Evolutionary conservation across 2,329 filamentous ascomycete species (phyloP), one percentile per base, ranked within the genome.

Genomic region (Sporothrix inflata): DNA sequence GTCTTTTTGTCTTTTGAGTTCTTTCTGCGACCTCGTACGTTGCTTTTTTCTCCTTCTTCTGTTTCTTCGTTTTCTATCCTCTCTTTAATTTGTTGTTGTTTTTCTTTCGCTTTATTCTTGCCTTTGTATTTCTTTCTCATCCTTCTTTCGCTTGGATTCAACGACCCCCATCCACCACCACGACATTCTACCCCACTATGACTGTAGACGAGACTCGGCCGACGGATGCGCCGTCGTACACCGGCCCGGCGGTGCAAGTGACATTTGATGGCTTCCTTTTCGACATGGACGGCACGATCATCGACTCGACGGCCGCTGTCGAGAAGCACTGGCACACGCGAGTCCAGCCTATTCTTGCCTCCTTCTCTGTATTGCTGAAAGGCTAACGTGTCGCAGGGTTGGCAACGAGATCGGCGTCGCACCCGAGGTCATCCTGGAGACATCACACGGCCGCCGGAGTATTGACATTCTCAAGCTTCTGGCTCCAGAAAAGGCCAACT

Each of bases 401-500:
- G 94, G 92, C 67, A 86, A 88, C 11, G 93, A 97, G 79, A 91
- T 98, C 77, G 93, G 93, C 30, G 91, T 98, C 27, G 89, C 93
- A 75, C 92, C 93, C n/a, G 86, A 91, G 65, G 88, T 91, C 61
- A 98, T 99, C 77, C 87, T 98, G 34, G 88, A 93, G 77, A 97
- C 94, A 11, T 97, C 94, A 5, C 96, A 99, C 82, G 96, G 96
- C 74, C 89, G 95, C 73, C 86, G 96, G 73, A 94, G 90, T 76
- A 97, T 98, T 78, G 96, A 99, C 77, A 90, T 92, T 2, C 86
- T 99, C 73, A 88, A 88, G 79, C 84, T 94, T 38, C 88, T 97
- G 73, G 91, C 93, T 74, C 92, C 94, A 19, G 90, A 92, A 76
- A 93, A 94, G 79, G 96, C 96, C 55, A 98, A 91, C 77, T 95